These are phyloP conservation scores for Hanseniaspora clermontiae DNA, from an alignment of 805 yeast species.

Conservation along the genomic window DNA sequence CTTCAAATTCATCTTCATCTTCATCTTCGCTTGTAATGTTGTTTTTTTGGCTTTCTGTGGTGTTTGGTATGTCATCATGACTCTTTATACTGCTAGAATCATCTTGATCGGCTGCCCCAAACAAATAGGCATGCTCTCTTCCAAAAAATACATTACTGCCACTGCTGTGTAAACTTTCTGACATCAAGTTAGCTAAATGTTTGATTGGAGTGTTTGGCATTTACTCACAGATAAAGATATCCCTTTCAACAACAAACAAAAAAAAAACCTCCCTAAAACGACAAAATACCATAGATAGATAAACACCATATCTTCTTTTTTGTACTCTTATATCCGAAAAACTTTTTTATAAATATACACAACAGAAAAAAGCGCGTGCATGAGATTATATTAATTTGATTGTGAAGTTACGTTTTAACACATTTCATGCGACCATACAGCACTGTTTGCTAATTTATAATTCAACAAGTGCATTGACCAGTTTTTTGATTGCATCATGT, in stretches of 20 bases:
- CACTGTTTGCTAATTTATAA: too few species aligned
- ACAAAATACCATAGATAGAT: too few species aligned
- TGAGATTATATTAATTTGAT: too few species aligned
- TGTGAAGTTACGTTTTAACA: too few species aligned
- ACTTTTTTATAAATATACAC: too few species aligned
- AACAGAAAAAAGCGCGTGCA: too few species aligned
- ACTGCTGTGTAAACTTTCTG: neutral
- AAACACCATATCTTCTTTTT: too few species aligned
- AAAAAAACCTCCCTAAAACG: too few species aligned
- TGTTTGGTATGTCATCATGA: neutral
- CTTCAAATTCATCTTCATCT: constrained; percentile 22
- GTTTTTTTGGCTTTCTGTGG: neutral
- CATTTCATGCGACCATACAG: too few species aligned
- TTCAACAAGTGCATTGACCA: too few species aligned
- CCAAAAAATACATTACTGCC: neutral
- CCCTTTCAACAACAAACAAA: neutral
- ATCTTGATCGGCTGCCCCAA: neutral
- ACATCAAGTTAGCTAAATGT: neutral
- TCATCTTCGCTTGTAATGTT: neutral
- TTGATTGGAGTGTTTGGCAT: neutral
- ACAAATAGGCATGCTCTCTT: constrained; percentile 1
- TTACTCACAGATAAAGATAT: neutral
- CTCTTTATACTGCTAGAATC: neutral
- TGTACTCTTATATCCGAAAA: too few species aligned
- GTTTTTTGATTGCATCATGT: neutral